phyloP scores from a whole-genome alignment of 768 basidiomycete species.

The Tricholoma furcatifolium region DNA sequence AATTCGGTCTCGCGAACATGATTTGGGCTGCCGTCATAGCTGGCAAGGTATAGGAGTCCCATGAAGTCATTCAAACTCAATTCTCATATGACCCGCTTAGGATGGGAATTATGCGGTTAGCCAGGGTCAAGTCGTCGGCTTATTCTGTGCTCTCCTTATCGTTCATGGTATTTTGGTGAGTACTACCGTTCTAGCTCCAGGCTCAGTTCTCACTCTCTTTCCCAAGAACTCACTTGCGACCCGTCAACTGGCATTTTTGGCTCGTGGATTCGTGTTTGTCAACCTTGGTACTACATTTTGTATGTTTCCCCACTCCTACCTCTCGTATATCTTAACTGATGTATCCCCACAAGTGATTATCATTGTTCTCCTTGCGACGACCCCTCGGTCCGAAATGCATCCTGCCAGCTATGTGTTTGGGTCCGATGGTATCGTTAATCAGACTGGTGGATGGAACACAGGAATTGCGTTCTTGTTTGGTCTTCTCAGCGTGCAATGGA shows the following conservation, averaged over 20 bases:
- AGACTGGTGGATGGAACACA: conserved; percentile 75
- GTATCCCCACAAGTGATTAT: conserved; percentile 68
- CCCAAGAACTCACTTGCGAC: conserved; percentile 71
- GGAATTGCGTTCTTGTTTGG: conserved; percentile 87
- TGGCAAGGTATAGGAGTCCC: conserved; percentile 38
- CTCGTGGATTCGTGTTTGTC: conserved; percentile 79
- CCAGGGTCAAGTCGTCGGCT: conserved; percentile 71
- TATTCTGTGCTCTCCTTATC: conserved; percentile 74
- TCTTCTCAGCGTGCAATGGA: conserved; percentile 85
- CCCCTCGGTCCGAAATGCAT: conserved; percentile 77
- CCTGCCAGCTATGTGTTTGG: conserved; percentile 79
- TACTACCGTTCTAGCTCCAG: conserved; percentile 6
- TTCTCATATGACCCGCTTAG: conserved; percentile 19
- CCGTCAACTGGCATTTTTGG: conserved; percentile 69
- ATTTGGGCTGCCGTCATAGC: conserved; percentile 75
- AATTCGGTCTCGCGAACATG: conserved; percentile 80
- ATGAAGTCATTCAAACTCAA: background rate
- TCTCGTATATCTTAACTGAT: conserved; percentile 6
- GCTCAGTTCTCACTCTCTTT: conserved; percentile 1
- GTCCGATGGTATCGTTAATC: conserved; percentile 68
- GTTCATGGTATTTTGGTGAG: conserved; percentile 71
- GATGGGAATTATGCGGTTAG: conserved; percentile 62
- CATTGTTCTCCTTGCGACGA: conserved; percentile 77
- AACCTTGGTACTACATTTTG: conserved; percentile 79
- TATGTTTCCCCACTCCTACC: conserved; percentile 27